Percentiles rank a stretch among this genome's conserved stretches.
Conservation (phyloP, 768 basidiomycete genomes). For the Russula griseocarnosa region DNA sequence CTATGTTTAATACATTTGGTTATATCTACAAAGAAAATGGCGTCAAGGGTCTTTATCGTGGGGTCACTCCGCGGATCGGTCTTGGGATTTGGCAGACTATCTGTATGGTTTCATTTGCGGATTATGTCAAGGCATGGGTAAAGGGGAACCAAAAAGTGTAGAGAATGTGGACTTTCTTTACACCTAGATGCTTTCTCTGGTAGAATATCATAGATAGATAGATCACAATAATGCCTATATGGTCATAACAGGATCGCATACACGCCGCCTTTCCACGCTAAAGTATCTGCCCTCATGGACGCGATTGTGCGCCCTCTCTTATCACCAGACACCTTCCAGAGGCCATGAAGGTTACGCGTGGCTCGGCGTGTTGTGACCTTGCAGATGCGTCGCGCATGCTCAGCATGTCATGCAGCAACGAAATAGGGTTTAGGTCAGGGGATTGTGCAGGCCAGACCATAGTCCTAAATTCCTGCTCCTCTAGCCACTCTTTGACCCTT, state of each 20-base stretch:
- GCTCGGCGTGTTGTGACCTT: too few species aligned
- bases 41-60: conserved; percentile 93
- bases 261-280: conserved; percentile 21
- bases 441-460: too few species aligned
- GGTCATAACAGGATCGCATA: not conserved
- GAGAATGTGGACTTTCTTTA: not conserved
- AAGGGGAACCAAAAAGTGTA: conserved; percentile 34
- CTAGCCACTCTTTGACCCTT: too few species aligned
- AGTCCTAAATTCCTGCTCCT: too few species aligned
- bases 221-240: conserved; percentile 10
- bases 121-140: conserved; percentile 90
- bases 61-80: conserved; percentile 94
- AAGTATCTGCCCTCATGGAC: too few species aligned
- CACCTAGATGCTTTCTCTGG: conserved; percentile 3
- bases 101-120: conserved; percentile 98
- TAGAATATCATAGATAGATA: conserved; percentile 20
- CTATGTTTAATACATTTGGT: conserved; percentile 83
- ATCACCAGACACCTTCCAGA: too few species aligned
- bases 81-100: conserved; percentile 96
- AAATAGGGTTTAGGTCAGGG: too few species aligned
- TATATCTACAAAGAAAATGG: conserved; percentile 98
- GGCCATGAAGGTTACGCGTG: too few species aligned
- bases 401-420: too few species aligned
- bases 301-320: too few species aligned
- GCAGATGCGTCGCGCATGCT: too few species aligned